Conservation (phyloP, 257 asterid species). For the Paulownia fortunei region DNA sequence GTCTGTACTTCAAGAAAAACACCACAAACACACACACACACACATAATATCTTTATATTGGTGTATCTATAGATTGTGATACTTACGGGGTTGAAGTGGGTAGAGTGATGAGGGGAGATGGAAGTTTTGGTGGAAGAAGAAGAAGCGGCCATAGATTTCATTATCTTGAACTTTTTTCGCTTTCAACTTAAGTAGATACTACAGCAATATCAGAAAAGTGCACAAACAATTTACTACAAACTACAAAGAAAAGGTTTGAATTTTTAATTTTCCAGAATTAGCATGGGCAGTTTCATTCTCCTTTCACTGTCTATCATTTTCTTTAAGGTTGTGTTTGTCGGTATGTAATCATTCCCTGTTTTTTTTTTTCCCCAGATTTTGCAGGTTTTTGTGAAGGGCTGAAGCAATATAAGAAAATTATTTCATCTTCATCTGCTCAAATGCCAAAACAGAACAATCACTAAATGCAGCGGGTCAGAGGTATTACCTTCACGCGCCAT, state of each 20-base stretch:
- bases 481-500: slow-evolving; percentile 40
- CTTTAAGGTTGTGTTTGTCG: slow-evolving; percentile 40
- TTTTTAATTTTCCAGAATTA: too few species aligned
- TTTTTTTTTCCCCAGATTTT: slow-evolving; percentile 5
- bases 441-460: slow-evolving; percentile 40
- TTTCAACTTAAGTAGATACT: background rate
- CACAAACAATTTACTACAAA: background rate
- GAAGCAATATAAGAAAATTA: slow-evolving; percentile 10
- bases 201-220: background rate
- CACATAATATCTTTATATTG: background rate
- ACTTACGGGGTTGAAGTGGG: slow-evolving; percentile 86
- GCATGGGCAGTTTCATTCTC: slow-evolving; percentile 30
- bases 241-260: slow-evolving; percentile 8
- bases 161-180: background rate
- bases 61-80: background rate
- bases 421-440: slow-evolving; percentile 42
- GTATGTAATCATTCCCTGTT: slow-evolving; percentile 36
- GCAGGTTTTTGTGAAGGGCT: slow-evolving; percentile 9
- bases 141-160: slow-evolving; percentile 66
- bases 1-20: background rate
- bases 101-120: slow-evolving; percentile 69
- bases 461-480: slow-evolving; percentile 51
- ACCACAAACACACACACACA: background rate
- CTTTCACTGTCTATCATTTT: slow-evolving; percentile 26
- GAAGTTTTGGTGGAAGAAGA: slow-evolving; percentile 54